phyloP scores from a whole-genome alignment of 306 rosid species.

The Inga oerstediana region DNA sequence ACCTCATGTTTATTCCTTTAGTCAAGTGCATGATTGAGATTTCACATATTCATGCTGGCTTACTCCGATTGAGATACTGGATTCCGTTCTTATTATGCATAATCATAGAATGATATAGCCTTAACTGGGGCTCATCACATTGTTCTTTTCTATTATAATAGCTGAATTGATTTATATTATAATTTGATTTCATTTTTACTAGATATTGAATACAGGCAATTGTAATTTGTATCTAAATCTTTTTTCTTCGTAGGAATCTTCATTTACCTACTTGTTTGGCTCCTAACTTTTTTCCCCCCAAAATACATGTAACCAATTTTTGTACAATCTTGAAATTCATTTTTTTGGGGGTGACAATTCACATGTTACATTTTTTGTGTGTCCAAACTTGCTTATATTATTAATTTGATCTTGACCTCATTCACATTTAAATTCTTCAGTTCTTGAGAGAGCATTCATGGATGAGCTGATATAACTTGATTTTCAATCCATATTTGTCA shows the following conservation, averaged over 20 bases:
- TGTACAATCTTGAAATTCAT: neutral
- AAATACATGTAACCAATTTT: neutral
- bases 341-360: neutral
- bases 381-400: neutral
- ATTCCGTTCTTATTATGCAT: neutral
- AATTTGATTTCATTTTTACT: neutral
- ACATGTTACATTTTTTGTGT: neutral
- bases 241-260: neutral
- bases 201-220: neutral
- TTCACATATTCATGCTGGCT: neutral
- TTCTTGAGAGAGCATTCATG: conserved; percentile 4
- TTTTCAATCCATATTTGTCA: conserved; percentile 31
- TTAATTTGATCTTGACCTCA: neutral
- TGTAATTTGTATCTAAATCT: neutral
- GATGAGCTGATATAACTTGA: neutral
- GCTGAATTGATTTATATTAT: neutral
- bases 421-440: neutral
- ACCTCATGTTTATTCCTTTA: neutral
- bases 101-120: neutral
- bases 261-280: neutral
- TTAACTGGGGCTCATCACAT: neutral
- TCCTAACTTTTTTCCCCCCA: neutral
- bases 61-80: neutral
- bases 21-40: neutral
- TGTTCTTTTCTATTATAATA: neutral